Evolutionary conservation across 192 early-diverging fungal species (phyloP), one percentile per base, ranked within the genome.

Genomic region (Jimgerdemannia lactiflua): DNA sequence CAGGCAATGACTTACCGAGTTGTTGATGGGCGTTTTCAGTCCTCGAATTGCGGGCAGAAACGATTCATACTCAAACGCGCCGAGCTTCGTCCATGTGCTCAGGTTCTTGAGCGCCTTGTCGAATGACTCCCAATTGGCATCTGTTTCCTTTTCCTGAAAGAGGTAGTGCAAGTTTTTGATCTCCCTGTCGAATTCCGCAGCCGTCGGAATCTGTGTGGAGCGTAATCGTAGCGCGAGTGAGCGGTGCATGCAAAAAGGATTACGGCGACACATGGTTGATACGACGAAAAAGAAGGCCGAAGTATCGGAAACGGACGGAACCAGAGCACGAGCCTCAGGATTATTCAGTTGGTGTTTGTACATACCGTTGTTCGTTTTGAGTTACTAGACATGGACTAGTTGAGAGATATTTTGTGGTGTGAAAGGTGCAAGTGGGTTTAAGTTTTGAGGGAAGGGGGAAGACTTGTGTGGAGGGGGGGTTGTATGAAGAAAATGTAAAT

Each of bases 81-180:
- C 81, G 3, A 80, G 82, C 64, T 82, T 82, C 59, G 82, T 80
- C 69, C 89, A 80, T 64, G 67, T 65, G 3, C 67, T 70, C 39
- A 91, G 77, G 72, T 79, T 80, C 68, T 80, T 82, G 39, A 94
- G 80, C 29, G 89, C 89, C 42, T 79, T 73, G 67, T 94, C 88
- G 73, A 92, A 86, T 64, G 75, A 76, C 43, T 86, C 79, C 92
- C 92, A 94, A 54, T 86, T 94, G 65, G 90, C 87, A 74, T 94
- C 92, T 59, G 85, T 80, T 85, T 94, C 92, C 79, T 88, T 90
- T 70, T 85, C 76, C 68, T 76, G 74, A 71, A 87, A 86, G n/a
- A 82, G 39, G 9, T 42, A 59, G 18, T 10, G n/a, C 43, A 85
- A 73, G 20, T 67, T 42, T 43, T 79, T 81, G 44, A 86, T 76